Evolutionary conservation across 1,284 basidiomycete species (phyloP), one percentile per base, ranked within the genome.

Genomic region (Ceratobasidium sp.): DNA sequence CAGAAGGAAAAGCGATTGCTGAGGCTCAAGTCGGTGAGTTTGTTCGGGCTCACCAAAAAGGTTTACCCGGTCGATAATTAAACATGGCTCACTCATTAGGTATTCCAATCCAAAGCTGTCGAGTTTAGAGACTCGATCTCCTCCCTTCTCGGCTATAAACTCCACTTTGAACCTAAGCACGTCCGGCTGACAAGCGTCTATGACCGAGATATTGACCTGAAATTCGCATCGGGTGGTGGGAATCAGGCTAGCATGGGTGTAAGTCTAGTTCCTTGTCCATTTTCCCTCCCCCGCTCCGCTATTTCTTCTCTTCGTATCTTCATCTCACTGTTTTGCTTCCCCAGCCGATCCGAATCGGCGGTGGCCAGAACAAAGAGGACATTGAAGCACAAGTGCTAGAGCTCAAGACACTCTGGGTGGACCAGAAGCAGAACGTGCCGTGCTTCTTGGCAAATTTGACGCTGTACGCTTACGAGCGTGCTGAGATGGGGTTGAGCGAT

Each of bases 111-210:
- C 48, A 96, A 96, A 83, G 91, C 90, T 3, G 88, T 90, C 66
- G 94, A 96, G 82, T 96, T 96, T 84, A 88, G 92, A 20, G 93
- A 94, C 81, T 91, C 93, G 16, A 91, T 96, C 67, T 90, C 91
- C 0, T 90, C 91, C 0, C 90, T 97, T 60, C 89, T 97, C 0
- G 96, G 95, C 1, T 90, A 95, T 80, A 96, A 95, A 83, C 87
- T 96, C 50, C 91, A 92, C 0, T 96, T 96, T 83, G 92, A 93
- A 3, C 95, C 94, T 74, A 94, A 94, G 0, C 91, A 94, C 80
- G 91, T 96, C 57, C 89, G 94, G 48, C 90, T 96, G 73, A 96
- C 94, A 3, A 93, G 91, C n/a, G 87, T 92, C 77, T 96, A 91
- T 83, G 93, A 94, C 82, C 86, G 60, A 38, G 71, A 74, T 38